Percentiles rank a stretch among this genome's conserved stretches.
These are phyloP conservation scores for Cichorium intybus DNA, from an alignment of 140 eudicot species.

Conservation along the genomic window DNA sequence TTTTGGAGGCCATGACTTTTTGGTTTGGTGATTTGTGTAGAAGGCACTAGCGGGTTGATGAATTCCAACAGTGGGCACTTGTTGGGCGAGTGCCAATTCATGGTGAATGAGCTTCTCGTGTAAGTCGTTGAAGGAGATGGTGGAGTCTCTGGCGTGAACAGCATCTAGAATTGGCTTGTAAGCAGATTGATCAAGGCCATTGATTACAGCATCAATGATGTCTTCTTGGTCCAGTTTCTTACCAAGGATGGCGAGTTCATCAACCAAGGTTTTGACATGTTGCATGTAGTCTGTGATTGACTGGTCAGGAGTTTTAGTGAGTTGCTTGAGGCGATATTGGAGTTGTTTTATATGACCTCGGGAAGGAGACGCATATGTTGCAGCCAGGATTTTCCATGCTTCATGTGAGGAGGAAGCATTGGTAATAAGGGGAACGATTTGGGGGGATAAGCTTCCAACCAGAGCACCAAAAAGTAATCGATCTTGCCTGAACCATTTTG, in stretches of 20 bases:
- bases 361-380: not conserved
- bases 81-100: not conserved
- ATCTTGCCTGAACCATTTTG: not conserved
- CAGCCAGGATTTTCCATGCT: not conserved
- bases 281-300: no score
- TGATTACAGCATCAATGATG: not conserved
- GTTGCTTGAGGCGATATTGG: no score
- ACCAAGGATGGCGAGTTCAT: no score
- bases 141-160: not conserved
- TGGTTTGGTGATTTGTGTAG: not conserved
- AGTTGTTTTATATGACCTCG: not conserved
- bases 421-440: not conserved
- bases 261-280: no score
- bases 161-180: not conserved
- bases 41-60: not conserved
- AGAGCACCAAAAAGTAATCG: not conserved
- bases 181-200: not conserved
- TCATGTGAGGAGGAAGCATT: not conserved
- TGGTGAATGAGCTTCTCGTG: not conserved
- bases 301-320: not conserved
- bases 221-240: not conserved
- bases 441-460: not conserved
- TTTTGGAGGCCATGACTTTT: not conserved
- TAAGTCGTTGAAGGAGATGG: not conserved
- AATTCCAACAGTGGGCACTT: not conserved